A percentile compares a stretch with the other conserved stretches of the same genome.
These are phyloP conservation scores for Clavariopsis aquatica DNA, from an alignment of 495 filamentous ascomycete species.

Conservation along the genomic window DNA sequence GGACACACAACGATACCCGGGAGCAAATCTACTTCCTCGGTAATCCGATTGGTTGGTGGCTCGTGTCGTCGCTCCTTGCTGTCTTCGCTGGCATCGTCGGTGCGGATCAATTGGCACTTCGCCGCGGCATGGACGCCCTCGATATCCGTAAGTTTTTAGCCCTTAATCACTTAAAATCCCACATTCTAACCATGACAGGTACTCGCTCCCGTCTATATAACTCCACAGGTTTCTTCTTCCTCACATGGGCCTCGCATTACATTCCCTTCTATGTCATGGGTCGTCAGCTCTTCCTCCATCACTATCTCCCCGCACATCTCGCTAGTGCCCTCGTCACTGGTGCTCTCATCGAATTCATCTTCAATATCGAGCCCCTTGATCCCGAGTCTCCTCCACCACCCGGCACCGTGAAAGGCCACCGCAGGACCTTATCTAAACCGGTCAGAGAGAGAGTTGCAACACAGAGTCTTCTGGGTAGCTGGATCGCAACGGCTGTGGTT, in stretches of 20 bases:
- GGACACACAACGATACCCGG: constrained; percentile 94
- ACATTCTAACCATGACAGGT: constrained; percentile 51
- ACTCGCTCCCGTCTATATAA: constrained; percentile 94
- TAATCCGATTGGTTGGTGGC: constrained; percentile 97
- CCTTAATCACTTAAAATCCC: background rate
- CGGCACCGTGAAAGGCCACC: constrained; percentile 54
- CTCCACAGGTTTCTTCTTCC: constrained; percentile 97
- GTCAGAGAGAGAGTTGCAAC: constrained; percentile 76
- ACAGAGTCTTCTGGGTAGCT: constrained; percentile 75
- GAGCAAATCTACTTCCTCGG: constrained; percentile 99
- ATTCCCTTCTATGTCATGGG: constrained; percentile 76
- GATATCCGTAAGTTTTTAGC: constrained; percentile 75
- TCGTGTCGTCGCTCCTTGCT: constrained; percentile 84
- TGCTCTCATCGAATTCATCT: constrained; percentile 96
- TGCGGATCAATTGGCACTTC: constrained; percentile 88
- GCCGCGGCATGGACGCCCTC: constrained; percentile 88
- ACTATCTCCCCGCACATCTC: constrained; percentile 85
- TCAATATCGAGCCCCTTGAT: constrained; percentile 77
- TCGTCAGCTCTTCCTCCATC: constrained; percentile 72
- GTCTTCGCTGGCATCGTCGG: constrained; percentile 91
- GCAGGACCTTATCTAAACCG: constrained; percentile 60
- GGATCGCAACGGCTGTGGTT: constrained; percentile 74
- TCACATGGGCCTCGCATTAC: constrained; percentile 76
- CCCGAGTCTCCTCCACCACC: constrained; percentile 48
- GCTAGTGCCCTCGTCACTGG: constrained; percentile 91